Evolutionary conservation across 495 filamentous ascomycete genomes (phyloP), one percentile per base, ranked within the genome.

Genomic region (Daldinia vernicosa): DNA sequence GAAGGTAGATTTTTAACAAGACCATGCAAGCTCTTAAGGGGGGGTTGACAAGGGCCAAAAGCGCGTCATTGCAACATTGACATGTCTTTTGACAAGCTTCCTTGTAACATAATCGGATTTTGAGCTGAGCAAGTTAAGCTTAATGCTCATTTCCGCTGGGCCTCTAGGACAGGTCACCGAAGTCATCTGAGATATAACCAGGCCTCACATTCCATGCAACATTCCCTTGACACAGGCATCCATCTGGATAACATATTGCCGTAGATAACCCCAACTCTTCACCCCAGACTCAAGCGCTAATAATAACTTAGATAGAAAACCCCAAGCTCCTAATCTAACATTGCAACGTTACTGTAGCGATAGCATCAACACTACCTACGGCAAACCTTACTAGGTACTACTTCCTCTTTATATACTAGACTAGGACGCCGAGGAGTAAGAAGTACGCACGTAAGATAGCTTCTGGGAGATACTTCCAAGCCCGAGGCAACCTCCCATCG

Each of bases 31-130:
- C 70, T 57, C 64, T 72, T 35, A 60, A 61, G 62, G 55, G 70
- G 67, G 60, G 60, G 70, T 54, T 65, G 40, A 19, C 40, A 60
- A 68, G 65, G 65, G 65, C 60, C 60, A 53, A 47, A 72, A 67
- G 65, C 60, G 65, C 70, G 60, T 72, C 65, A 72, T 72, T 72
- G 70, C 65, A 68, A 72, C 70, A 9, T 64, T 58, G 60, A 50
- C 56, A 65, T 72, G 56, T 68, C 65, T 40, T 51, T 72, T 72
- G 65, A 69, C 70, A 61, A 72, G 43, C 60, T 64, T 52, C 26
- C 59, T 27, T 19, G 64, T 54, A 50, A 19, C 11, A 50, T 26
- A 37, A 22, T 15, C 47, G 45, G 39, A 72, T 60, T 68, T 55
- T 60, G 57, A 53, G 37, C 22, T 55, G 57, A 30, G 26, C 37